These are phyloP conservation scores for Botryosphaeria dothidea DNA, from an alignment of 2,329 filamentous ascomycete species.

Conservation along the genomic window DNA sequence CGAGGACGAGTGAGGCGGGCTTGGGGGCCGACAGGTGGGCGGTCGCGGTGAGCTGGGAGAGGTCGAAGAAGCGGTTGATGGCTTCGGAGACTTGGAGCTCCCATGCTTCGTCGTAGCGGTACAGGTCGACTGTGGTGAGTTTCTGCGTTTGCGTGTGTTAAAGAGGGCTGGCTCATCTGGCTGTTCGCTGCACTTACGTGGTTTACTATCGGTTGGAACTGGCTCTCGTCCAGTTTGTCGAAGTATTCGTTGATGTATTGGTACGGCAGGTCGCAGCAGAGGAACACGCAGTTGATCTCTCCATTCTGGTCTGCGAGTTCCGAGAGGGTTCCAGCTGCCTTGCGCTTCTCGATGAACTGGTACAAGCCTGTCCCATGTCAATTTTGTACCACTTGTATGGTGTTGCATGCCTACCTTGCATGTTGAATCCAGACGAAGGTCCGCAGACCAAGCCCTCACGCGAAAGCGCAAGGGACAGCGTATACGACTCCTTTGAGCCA, in stretches of 20 bases:
- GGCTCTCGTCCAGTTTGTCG: constrained; percentile 50
- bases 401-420: constrained; percentile 35
- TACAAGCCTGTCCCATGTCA: constrained; percentile 38
- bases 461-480: constrained; percentile 55
- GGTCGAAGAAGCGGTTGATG: constrained; percentile 21
- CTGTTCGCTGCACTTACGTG: constrained; percentile 33
- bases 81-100: constrained; percentile 21
- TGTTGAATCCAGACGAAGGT: constrained; percentile 62
- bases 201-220: constrained; percentile 54
- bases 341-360: constrained; percentile 53
- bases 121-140: constrained; percentile 15
- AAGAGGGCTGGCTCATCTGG: no score
- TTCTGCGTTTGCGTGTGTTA: no score
- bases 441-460: constrained; percentile 61
- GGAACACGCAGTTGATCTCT: constrained; percentile 56
- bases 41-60: not conserved
- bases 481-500: constrained; percentile 55
- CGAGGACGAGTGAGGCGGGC: constrained; percentile 19
- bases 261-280: constrained; percentile 65
- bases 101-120: constrained; percentile 21
- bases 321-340: constrained; percentile 45
- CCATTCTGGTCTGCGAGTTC: constrained; percentile 49
- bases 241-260: constrained; percentile 65
- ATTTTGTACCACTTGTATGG: no score
- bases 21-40: not conserved